A percentile compares a stretch with the other conserved stretches of the same genome.
phyloP scores from a whole-genome alignment of 129 eudicot species.

The Helianthus tuberosus region DNA sequence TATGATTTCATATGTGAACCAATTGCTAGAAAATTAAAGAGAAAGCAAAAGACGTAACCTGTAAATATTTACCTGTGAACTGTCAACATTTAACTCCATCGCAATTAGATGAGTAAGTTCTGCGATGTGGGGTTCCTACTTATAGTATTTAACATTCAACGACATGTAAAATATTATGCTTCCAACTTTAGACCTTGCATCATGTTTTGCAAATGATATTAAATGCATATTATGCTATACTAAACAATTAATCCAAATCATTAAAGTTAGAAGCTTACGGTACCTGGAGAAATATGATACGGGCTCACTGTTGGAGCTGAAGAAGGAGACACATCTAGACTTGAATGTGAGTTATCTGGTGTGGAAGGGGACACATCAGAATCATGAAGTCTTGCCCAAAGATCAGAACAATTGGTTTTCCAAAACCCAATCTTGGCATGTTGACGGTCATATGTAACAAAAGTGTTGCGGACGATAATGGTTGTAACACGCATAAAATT shows the following conservation, averaged over 20 bases:
- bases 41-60: not conserved
- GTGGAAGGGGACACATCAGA: slow-evolving; percentile 50
- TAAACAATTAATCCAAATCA: not conserved
- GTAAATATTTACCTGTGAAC: slow-evolving; percentile 62
- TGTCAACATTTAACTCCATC: slow-evolving; percentile 59
- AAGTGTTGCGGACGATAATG: slow-evolving; percentile 86
- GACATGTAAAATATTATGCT: slow-evolving; percentile 64
- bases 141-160: slow-evolving; percentile 46
- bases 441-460: slow-evolving; percentile 93
- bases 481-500: slow-evolving; percentile 45
- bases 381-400: slow-evolving; percentile 75
- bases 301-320: slow-evolving; percentile 57
- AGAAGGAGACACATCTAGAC: slow-evolving; percentile 47
- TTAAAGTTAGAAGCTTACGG: slow-evolving; percentile 15
- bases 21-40: not conserved
- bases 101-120: slow-evolving; percentile 64
- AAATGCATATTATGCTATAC: not conserved
- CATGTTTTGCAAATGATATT: not conserved
- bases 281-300: slow-evolving; percentile 57
- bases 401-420: slow-evolving; percentile 97
- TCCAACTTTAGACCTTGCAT: slow-evolving; percentile 69
- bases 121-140: slow-evolving; percentile 58
- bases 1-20: not conserved
- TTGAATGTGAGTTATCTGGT: slow-evolving; percentile 35
- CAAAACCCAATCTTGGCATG: slow-evolving; percentile 91